Evolutionary conservation across 1,139 yeast species (phyloP), one percentile per base, ranked within the genome.

Genomic region (Debaryomyces coudertii): DNA sequence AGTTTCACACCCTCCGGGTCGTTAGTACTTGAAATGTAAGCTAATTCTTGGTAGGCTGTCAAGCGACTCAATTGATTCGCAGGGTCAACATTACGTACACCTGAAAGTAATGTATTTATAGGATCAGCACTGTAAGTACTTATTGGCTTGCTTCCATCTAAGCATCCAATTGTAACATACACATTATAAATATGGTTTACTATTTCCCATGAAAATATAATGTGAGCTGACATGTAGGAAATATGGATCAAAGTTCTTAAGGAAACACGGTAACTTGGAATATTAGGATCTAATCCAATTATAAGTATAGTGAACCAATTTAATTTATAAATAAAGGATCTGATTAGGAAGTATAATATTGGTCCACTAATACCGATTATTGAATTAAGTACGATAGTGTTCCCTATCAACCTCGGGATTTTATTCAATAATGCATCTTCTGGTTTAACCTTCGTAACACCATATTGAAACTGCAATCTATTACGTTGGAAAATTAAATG

Each of bases 131-230:
- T 82, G 42, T 81, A 73, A 5, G 83, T 72, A 36, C 93, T 83
- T 25, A 90, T 76, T 16, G 88, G 82, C 47, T 81, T 82, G 22
- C 85, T 84, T 28, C 89, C 82, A 56, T 87, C 90, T 42, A 87
- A 65, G 53, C 98, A 93, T 0, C 97, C 97, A 50, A 88, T 77
- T 7, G 90, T 78, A 59, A 92, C 77, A 63, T 89, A 92, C 3
- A 90, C 85, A 52, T 81, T 73, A 60, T 83, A 90, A 2, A 83
- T 70, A 48, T 80, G 77, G 62, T 87, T 86, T 28, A 80, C 66
- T 8, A 80, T 49, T 54, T 85, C 90, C 87, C 90, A 87, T 16
- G 73, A 57, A 35, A 76, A 55, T 3, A 76, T 54, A 4, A 77
- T 53, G 8, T 76, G 56, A 50, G 75, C 71, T 4, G 82, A 66